Evolutionary conservation across 1,284 basidiomycete genomes (phyloP), one percentile per base, ranked within the genome.

Genomic region (Cutaneotrichosporon sp.): DNA sequence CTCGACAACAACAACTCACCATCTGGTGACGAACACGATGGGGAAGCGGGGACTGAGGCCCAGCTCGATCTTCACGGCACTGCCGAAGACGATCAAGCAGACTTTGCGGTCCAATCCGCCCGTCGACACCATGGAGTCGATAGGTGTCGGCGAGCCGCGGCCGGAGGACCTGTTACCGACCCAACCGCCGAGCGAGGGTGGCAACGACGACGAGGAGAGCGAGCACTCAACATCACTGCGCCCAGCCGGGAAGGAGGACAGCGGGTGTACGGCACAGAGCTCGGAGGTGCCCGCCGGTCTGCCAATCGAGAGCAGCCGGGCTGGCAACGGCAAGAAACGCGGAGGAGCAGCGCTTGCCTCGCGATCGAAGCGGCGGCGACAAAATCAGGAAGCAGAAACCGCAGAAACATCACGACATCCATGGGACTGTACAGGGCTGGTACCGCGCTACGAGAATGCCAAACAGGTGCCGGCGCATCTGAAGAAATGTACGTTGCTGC

Each of bases 391-490:
- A 17, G 17, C 51, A 51, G 3, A 31, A 27, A 38, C 49, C 2
- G 57, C 56, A n/a, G 45, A 29, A 1, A 56, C 60, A 42, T 19
- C 38, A 14, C 62, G 58, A 9, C 71, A 75, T 51, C 59, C 68
- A 2, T 75, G 73, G 73, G 85, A 90, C 65, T 86, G 84, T 38
- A 82, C 81, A 0, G 81, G 80, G 1, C 78, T 89, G 1, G 87
- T 88, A 2, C 81, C 83, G 6, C 81, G 83, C 62, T 91, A 87
- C 65, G 80, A 76, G 10, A 67, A 82, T 16, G 70, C 77, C 6
- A 76, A 80, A 0, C 76, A 90, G 55, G 87, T 92, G 6, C 90
- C 90, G 2, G 74, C 79, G 12, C 80, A 87, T 61, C 78, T 93
- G 8, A 78, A 81, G 63, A 93, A 93, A 78, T 93, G 90, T 92